Conservation (phyloP, 2,329 filamentous ascomycete genomes). For the Aciculosporium take region DNA sequence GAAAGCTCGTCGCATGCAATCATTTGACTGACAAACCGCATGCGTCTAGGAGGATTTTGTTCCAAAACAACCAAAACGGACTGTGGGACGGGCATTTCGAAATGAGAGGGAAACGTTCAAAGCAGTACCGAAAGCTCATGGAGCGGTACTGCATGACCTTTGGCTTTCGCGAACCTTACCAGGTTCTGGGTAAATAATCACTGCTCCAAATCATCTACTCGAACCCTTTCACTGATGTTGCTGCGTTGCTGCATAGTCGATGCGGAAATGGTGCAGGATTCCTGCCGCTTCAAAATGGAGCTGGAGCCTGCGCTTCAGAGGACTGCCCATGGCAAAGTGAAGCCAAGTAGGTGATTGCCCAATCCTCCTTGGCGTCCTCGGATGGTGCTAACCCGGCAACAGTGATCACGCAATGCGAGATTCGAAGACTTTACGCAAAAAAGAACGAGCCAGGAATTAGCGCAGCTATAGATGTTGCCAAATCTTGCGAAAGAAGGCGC, state of each 20-base stretch:
- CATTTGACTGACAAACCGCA: not conserved
- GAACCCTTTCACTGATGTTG: slow-evolving; percentile 1
- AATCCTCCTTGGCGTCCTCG: not conserved
- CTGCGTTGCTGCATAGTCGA: slow-evolving; percentile 50
- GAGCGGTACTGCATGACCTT: slow-evolving; percentile 78
- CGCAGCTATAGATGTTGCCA: slow-evolving; percentile 59
- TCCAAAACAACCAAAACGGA: not conserved
- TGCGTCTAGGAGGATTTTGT: not conserved
- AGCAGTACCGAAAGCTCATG: slow-evolving; percentile 68
- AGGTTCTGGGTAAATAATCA: slow-evolving; percentile 51
- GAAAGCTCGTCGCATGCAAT: slow-evolving; percentile 2
- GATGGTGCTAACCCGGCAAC: slow-evolving; percentile 11
- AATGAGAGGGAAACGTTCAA: slow-evolving; percentile 38
- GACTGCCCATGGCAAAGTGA: slow-evolving; percentile 76
- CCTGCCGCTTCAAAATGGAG: slow-evolving; percentile 78
- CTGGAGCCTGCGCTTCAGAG: slow-evolving; percentile 61
- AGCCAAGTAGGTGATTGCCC: slow-evolving; percentile 46
- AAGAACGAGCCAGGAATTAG: slow-evolving; percentile 38
- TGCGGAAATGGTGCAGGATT: slow-evolving; percentile 69
- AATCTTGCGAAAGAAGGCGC: slow-evolving; percentile 58
- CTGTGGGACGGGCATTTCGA: slow-evolving; percentile 10
- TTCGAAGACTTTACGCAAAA: slow-evolving; percentile 60
- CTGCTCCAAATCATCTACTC: slow-evolving; percentile 1
- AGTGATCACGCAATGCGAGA: slow-evolving; percentile 73
- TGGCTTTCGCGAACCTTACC: slow-evolving; percentile 86